Conservation (phyloP, 2,329 filamentous ascomycete species). For the Xylaria sp. region DNA sequence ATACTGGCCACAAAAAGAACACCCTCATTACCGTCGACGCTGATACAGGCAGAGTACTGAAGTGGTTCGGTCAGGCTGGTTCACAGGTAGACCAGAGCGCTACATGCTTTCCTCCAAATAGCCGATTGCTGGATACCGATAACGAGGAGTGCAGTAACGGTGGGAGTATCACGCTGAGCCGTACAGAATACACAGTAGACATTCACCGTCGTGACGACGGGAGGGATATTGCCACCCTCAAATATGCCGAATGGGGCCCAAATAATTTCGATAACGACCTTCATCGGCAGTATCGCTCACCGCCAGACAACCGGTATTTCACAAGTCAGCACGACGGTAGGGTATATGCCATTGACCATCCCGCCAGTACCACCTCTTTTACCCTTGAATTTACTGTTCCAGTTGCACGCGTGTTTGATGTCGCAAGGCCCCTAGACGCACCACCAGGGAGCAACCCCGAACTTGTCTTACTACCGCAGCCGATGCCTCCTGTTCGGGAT, state of each 20-base stretch:
- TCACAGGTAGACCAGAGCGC: slow-evolving; percentile 74
- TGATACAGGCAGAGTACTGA: slow-evolving; percentile 81
- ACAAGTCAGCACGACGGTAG: slow-evolving; percentile 87
- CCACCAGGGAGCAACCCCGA: slow-evolving; percentile 72
- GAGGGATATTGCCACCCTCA: slow-evolving; percentile 84
- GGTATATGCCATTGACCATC: slow-evolving; percentile 81
- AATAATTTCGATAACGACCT: slow-evolving; percentile 93
- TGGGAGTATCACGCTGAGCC: slow-evolving; percentile 83
- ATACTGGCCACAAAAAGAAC: slow-evolving; percentile 91
- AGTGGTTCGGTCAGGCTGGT: slow-evolving; percentile 82
- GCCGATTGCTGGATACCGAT: slow-evolving; percentile 69
- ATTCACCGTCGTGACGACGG: slow-evolving; percentile 81
- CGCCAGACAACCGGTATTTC: slow-evolving; percentile 89
- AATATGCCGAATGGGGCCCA: slow-evolving; percentile 92
- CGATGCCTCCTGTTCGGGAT: slow-evolving; percentile 69
- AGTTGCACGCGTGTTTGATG: slow-evolving; percentile 88
- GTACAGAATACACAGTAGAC: slow-evolving; percentile 88
- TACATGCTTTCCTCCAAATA: slow-evolving; percentile 78
- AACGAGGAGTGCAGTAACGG: slow-evolving; percentile 81
- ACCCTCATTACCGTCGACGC: slow-evolving; percentile 91
- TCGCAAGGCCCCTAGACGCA: slow-evolving; percentile 78
- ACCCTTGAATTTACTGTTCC: slow-evolving; percentile 77
- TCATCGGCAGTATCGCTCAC: slow-evolving; percentile 79
- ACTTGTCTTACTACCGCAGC: slow-evolving; percentile 87
- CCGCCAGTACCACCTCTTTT: slow-evolving; percentile 67